phyloP scores from a whole-genome alignment of 2,329 filamentous ascomycete genomes.

The Ascochyta clinopodiicola region DNA sequence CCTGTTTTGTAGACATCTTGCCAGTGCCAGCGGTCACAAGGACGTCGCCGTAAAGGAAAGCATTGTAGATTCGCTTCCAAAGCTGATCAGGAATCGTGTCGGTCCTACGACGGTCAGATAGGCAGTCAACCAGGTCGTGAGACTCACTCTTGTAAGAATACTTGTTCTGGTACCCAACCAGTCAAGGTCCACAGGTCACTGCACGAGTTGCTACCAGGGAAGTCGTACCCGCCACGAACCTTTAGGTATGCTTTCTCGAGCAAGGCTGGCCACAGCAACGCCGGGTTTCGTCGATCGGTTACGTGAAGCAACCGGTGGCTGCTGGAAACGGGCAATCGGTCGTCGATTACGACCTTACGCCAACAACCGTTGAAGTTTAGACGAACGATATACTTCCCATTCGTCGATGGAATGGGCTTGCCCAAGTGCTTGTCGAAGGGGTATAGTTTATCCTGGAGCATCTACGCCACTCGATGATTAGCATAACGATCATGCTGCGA shows the following conservation, averaged over 20 bases:
- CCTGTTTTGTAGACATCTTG: slow-evolving; percentile 76
- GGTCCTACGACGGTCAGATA: slow-evolving; percentile 59
- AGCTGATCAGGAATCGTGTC: slow-evolving; percentile 77
- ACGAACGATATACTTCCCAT: slow-evolving; percentile 89
- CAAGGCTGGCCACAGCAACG: slow-evolving; percentile 88
- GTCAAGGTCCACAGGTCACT: slow-evolving; percentile 93
- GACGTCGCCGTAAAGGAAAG: slow-evolving; percentile 79
- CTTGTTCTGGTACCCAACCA: slow-evolving; percentile 95
- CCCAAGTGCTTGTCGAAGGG: slow-evolving; percentile 69
- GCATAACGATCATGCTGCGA: neutral
- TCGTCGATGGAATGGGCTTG: slow-evolving; percentile 70
- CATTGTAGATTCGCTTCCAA: slow-evolving; percentile 78
- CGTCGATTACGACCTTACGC: slow-evolving; percentile 86
- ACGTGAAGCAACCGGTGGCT: slow-evolving; percentile 82
- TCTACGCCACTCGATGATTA: slow-evolving; percentile 53
- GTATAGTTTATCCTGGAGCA: slow-evolving; percentile 75
- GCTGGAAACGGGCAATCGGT: slow-evolving; percentile 80
- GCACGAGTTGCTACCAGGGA: slow-evolving; percentile 95
- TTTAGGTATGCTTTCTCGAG: slow-evolving; percentile 97
- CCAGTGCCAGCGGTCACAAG: slow-evolving; percentile 91
- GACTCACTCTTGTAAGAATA: slow-evolving; percentile 78
- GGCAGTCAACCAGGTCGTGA: neutral
- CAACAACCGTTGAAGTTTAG: slow-evolving; percentile 96
- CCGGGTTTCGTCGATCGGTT: slow-evolving; percentile 80
- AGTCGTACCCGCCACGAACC: slow-evolving; percentile 93